These are phyloP conservation scores for Juncus effusus DNA, from an alignment of 176 grass and related monocot genomes.

Conservation along the genomic window DNA sequence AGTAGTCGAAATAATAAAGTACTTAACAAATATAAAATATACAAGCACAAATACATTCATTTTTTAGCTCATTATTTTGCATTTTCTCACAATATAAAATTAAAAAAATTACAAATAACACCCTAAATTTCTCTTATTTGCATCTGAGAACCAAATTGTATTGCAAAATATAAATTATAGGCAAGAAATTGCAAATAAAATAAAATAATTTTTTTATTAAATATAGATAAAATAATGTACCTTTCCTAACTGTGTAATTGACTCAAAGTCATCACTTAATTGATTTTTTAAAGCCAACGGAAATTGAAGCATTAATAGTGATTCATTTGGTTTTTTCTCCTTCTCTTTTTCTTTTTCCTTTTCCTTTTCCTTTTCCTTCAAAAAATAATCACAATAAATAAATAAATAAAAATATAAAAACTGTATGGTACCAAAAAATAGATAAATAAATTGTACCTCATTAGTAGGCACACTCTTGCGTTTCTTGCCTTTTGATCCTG, in stretches of 20 bases:
- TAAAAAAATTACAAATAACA: conserved; percentile 4
- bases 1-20: no score
- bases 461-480: conserved; percentile 60
- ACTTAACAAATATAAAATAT: no score
- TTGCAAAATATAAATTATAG: not conserved
- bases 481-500: conserved; percentile 73
- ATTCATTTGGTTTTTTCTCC: conserved; percentile 63
- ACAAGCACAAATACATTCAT: no score
- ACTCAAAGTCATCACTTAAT: conserved; percentile 87
- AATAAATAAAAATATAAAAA: conserved; percentile 9
- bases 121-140: conserved; percentile 12
- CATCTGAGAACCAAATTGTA: not conserved
- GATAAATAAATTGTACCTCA: conserved; percentile 48
- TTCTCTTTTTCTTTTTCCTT: conserved; percentile 71
- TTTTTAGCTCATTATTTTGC: no score
- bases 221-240: conserved; percentile 36
- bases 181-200: not conserved
- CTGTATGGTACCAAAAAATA: not conserved
- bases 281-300: conserved; percentile 87
- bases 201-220: not conserved
- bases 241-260: conserved; percentile 94
- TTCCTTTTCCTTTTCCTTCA: conserved; percentile 34
- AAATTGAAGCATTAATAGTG: conserved; percentile 79
- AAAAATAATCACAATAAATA: not conserved
- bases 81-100: no score